These are phyloP conservation scores for Cercophora scortea DNA, from an alignment of 495 filamentous ascomycete species.

Conservation along the genomic window DNA sequence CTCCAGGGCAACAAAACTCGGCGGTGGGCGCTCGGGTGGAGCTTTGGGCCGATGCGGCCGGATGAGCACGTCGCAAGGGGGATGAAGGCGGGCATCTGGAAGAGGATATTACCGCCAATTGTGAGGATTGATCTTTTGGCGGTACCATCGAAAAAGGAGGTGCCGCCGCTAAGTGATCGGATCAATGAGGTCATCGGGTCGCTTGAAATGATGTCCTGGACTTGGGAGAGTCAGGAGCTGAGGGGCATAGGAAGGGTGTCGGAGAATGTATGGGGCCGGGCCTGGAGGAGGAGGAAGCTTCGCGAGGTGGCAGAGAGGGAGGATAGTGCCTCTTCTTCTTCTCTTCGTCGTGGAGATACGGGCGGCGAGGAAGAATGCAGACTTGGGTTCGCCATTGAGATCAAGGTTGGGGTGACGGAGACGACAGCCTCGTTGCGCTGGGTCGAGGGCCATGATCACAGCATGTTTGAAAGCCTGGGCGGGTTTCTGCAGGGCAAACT, in stretches of 20 bases:
- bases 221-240: slow-evolving; percentile 24
- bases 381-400: slow-evolving; percentile 18
- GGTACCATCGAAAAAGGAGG: not conserved
- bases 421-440: slow-evolving; percentile 52
- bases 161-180: slow-evolving; percentile 7
- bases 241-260: slow-evolving; percentile 29
- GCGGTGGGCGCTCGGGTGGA: slow-evolving; percentile 87
- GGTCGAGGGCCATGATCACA: slow-evolving; percentile 65
- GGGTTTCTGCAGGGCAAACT: slow-evolving; percentile 52
- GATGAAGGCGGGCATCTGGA: slow-evolving; percentile 43
- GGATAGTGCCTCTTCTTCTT: not conserved
- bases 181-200: slow-evolving; percentile 16
- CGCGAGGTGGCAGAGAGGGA: slow-evolving; percentile 10
- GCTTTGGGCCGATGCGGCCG: slow-evolving; percentile 63
- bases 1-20: slow-evolving; percentile 73
- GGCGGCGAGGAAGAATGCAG: slow-evolving; percentile 6
- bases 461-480: slow-evolving; percentile 82
- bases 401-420: slow-evolving; percentile 10
- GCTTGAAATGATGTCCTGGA: slow-evolving; percentile 54
- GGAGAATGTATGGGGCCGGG: slow-evolving; percentile 45
- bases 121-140: slow-evolving; percentile 30
- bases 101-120: slow-evolving; percentile 52
- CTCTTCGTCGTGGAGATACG: not conserved
- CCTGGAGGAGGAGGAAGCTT: slow-evolving; percentile 32
- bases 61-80: slow-evolving; percentile 49